Conservation (phyloP, 192 early-diverging fungal genomes). For the Umbelopsis vinacea region DNA sequence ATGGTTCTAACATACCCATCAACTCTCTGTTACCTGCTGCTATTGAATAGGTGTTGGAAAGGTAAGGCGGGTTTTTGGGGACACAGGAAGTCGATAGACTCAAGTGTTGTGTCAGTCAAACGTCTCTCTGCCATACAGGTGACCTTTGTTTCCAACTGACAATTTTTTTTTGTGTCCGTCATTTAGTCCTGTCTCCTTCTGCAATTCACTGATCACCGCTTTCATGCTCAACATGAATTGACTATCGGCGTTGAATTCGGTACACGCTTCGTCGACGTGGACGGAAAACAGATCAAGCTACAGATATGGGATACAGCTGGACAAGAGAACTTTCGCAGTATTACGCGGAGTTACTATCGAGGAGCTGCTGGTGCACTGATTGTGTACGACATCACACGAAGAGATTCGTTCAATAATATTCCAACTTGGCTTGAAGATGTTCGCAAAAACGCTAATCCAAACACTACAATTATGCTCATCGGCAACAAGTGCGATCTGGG, state of each 20-base stretch:
- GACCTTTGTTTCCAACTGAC: constrained; percentile 7
- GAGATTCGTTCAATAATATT: constrained; percentile 79
- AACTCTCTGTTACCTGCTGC: background rate
- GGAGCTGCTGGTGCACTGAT: constrained; percentile 79
- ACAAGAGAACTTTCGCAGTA: constrained; percentile 85
- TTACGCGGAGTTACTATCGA: constrained; percentile 85
- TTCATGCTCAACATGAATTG: constrained; percentile 80
- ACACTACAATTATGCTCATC: constrained; percentile 91
- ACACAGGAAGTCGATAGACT: background rate
- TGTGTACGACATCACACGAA: constrained; percentile 86
- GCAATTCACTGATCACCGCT: constrained; percentile 84
- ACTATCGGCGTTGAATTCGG: constrained; percentile 89
- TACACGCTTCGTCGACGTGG: constrained; percentile 73
- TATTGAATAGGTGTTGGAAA: constrained; percentile 72
- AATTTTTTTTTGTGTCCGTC: too few species aligned
- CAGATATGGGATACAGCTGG: constrained; percentile 96
- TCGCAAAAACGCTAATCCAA: constrained; percentile 85
- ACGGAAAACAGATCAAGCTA: constrained; percentile 85
- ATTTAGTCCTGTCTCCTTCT: constrained; percentile 72
- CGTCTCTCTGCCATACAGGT: background rate
- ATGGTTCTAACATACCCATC: background rate
- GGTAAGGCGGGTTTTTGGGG: constrained; percentile 35
- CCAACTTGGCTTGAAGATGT: constrained; percentile 85
- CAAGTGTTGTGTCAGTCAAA: background rate
- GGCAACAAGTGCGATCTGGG: constrained; percentile 93